These are phyloP conservation scores for Aspergillus asperescens DNA, from an alignment of 495 filamentous ascomycete genomes.

Conservation along the genomic window DNA sequence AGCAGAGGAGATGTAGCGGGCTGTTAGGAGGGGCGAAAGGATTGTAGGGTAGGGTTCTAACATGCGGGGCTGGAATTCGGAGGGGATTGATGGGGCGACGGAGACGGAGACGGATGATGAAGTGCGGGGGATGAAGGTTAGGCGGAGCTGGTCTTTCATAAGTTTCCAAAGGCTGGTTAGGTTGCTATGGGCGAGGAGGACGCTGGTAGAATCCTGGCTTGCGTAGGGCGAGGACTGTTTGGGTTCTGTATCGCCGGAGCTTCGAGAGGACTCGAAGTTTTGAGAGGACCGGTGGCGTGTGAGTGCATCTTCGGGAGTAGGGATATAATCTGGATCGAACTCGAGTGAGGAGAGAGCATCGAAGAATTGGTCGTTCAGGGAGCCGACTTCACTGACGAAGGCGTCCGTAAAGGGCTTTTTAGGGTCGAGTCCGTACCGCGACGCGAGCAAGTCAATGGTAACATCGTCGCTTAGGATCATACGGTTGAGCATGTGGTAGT, in stretches of 20 bases:
- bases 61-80: conserved; percentile 52
- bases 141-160: conserved; percentile 60
- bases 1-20: conserved; percentile 38
- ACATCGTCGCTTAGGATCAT: conserved; percentile 66
- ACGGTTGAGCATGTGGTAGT: conserved; percentile 75
- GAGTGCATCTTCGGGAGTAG: conserved; percentile 27
- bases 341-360: conserved; percentile 34
- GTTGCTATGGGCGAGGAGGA: conserved; percentile 56
- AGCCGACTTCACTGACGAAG: conserved; percentile 75
- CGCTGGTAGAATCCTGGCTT: conserved; percentile 47
- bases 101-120: conserved; percentile 24
- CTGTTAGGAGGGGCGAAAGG: conserved; percentile 44
- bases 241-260: background rate
- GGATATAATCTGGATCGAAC: conserved; percentile 26
- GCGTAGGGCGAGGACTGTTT: conserved; percentile 13
- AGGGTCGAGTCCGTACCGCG: conserved; percentile 62
- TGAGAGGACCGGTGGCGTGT: background rate
- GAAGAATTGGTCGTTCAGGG: conserved; percentile 56
- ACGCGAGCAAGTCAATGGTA: conserved; percentile 59
- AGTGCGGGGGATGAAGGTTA: conserved; percentile 49
- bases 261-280: background rate
- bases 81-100: conserved; percentile 39
- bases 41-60: conserved; percentile 49
- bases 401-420: conserved; percentile 64
- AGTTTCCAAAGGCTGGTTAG: conserved; percentile 58